A percentile compares a stretch with the other conserved stretches of the same genome.
Conservation (phyloP, 148 eudicot genomes). For the Rhododendron simsii region DNA sequence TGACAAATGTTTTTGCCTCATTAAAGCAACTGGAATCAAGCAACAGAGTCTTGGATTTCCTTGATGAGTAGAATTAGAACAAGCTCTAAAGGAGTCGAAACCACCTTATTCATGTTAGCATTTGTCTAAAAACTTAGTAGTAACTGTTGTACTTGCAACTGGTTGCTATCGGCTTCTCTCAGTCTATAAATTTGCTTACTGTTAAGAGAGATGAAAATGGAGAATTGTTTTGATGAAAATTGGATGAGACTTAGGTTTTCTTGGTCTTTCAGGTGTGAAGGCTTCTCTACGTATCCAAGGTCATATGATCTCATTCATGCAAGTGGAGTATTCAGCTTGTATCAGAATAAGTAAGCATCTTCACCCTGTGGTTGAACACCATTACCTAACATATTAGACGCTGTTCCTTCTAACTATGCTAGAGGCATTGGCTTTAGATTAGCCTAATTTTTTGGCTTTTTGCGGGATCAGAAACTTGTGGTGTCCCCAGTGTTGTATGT, state of each 20-base stretch:
- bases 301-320: conserved; percentile 86
- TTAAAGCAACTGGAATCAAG: background rate
- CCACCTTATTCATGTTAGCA: background rate
- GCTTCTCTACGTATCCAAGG: conserved; percentile 83
- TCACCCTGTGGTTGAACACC: background rate
- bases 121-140: background rate
- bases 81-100: background rate
- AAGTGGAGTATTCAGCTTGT: conserved; percentile 65
- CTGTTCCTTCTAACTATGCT: background rate
- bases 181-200: background rate
- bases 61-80: background rate
- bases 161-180: background rate
- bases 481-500: background rate
- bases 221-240: background rate
- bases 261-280: conserved; percentile 68
- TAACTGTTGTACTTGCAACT: background rate
- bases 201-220: background rate
- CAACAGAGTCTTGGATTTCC: background rate
- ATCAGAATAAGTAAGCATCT: conserved; percentile 62
- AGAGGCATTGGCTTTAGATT: background rate
- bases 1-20: background rate
- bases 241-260: background rate
- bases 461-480: background rate
- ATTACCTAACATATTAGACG: background rate
- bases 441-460: background rate